Evolutionary conservation across 805 yeast species (phyloP).

Genomic region (Pichia occidentalis): DNA sequence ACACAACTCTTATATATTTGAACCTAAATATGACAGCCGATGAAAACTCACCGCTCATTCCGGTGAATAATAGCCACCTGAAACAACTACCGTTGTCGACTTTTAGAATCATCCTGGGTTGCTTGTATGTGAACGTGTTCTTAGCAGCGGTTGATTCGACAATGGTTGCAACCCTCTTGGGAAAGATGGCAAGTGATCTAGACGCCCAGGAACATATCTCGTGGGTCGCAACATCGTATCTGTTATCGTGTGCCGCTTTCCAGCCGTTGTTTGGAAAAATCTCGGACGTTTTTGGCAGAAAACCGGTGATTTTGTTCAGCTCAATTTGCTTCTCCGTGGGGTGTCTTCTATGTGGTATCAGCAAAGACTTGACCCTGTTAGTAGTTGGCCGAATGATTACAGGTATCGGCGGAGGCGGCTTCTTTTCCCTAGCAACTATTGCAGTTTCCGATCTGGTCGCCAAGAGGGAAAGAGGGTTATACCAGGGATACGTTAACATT

Average conservation of each 20-base stretch:
- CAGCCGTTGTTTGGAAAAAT: conserved; percentile 52
- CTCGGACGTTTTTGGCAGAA: conserved; percentile 49
- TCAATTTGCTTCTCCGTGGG: conserved; percentile 33
- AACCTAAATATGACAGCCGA: conserved; percentile 2
- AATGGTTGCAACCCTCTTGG: conserved; percentile 45
- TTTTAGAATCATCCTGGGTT: conserved; percentile 13
- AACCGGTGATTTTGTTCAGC: conserved; percentile 31
- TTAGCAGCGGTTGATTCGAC: conserved; percentile 50
- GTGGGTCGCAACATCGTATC: conserved; percentile 38
- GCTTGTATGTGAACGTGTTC: conserved; percentile 27
- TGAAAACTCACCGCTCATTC: conserved; percentile 6
- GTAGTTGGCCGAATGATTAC: conserved; percentile 61
- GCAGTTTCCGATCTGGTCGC: conserved; percentile 73
- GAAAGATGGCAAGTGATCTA: conserved; percentile 47
- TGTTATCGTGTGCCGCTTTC: conserved; percentile 41
- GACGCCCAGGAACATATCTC: conserved; percentile 36
- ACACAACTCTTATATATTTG: not conserved
- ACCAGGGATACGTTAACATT: conserved; percentile 76
- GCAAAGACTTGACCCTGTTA: conserved; percentile 36
- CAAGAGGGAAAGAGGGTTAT: conserved; percentile 68
- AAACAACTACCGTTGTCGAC: conserved; percentile 5
- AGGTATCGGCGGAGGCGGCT: conserved; percentile 88
- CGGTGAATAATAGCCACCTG: not conserved
- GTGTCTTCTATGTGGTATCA: conserved; percentile 37
- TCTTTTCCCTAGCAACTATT: conserved; percentile 67